Base-by-base conservation (phyloP, 805 yeast genomes). In the Lipomyces spencermartinsiae region DNA sequence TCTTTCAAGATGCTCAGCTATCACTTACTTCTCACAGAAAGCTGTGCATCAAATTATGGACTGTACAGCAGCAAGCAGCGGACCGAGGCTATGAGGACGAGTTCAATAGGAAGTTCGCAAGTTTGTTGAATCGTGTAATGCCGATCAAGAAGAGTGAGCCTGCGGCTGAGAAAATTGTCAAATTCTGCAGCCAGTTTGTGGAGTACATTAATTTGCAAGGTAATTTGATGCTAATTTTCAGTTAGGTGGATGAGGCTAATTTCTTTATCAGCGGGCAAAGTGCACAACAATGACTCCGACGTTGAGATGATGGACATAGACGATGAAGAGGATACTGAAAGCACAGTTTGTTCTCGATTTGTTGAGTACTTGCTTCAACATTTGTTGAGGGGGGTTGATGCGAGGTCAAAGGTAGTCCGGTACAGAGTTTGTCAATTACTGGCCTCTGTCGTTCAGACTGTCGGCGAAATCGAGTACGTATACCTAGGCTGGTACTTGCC, bases 1-100 rank as follows among this genome's bases (percentile, higher is more conserved):
- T 88, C 2, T 93, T 93, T 75, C 94, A 90, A 74, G 94, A 89
- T 65, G 91, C 95, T 0, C 98, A 93, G 75, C 71, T 79, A 29
- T 83, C 91, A 1, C 82, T 88, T 39, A 89, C 93, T 0, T 89
- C 93, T 1, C 97, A 93, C 77, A 82, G 91, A 59, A 90, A 90
- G 74, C 88, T 91, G 66, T 86, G 89, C 6, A 85, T 87, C 9
- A 83, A 90, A 5, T 75, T 93, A 74, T 85, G 84, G 74, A 83
- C 84, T 58, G 80, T 91, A 16, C 90, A 89, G 65, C 72, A 80
- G 16, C 84, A 86, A 71, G 86, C 95, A 1, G 77, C 81, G 10
- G 82, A 82, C 5, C 78, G 87, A 46, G 86, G 82, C 1, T 77
- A 80, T 58, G 88, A 85, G 67, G 88, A 85, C 37, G 82, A 83